These are phyloP conservation scores for Phytophthora hibernalis DNA, from an alignment of 352 stramenopile species.

Conservation along the genomic window DNA sequence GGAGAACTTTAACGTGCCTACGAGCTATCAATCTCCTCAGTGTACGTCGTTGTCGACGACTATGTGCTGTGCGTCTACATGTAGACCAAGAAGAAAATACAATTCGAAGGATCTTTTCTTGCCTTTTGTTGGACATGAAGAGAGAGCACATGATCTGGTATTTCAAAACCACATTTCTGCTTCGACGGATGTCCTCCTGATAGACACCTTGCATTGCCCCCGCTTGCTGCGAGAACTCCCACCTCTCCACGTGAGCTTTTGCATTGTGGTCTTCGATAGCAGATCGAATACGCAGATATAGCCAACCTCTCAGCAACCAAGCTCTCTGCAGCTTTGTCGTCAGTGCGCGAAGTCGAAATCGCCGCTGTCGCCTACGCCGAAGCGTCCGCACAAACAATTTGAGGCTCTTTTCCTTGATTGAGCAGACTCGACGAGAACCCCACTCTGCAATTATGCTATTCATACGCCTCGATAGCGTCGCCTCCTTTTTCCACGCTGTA, in stretches of 20 bases:
- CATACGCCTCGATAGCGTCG: neutral
- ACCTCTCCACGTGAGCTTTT: conserved; percentile 26
- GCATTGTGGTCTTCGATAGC: conserved; percentile 26
- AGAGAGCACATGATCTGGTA: conserved; percentile 49
- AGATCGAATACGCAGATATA: conserved; percentile 23
- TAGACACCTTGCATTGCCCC: conserved; percentile 24
- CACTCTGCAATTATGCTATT: neutral
- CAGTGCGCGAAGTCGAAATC: conserved; percentile 28
- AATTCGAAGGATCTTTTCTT: conserved; percentile 12
- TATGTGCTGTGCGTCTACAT: neutral
- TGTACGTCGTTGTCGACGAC: neutral
- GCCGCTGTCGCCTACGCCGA: conserved; percentile 18
- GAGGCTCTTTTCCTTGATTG: conserved; percentile 10
- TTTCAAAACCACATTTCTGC: conserved; percentile 27
- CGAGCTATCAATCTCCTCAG: conserved; percentile 22
- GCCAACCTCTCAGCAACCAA: conserved; percentile 35
- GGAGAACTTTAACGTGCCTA: conserved; percentile 10
- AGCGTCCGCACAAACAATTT: conserved; percentile 9
- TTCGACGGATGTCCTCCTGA: conserved; percentile 23
- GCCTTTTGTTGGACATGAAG: conserved; percentile 33
- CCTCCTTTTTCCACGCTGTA: conserved; percentile 21
- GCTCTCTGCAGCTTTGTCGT: conserved; percentile 13
- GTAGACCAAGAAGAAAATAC: conserved; percentile 33
- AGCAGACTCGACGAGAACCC: conserved; percentile 5
- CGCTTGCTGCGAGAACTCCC: conserved; percentile 27